Percentiles rank a stretch among this genome's conserved stretches.
These are phyloP conservation scores for Ajuga chamaepitys DNA, from an alignment of 257 asterid genomes.

Conservation along the genomic window DNA sequence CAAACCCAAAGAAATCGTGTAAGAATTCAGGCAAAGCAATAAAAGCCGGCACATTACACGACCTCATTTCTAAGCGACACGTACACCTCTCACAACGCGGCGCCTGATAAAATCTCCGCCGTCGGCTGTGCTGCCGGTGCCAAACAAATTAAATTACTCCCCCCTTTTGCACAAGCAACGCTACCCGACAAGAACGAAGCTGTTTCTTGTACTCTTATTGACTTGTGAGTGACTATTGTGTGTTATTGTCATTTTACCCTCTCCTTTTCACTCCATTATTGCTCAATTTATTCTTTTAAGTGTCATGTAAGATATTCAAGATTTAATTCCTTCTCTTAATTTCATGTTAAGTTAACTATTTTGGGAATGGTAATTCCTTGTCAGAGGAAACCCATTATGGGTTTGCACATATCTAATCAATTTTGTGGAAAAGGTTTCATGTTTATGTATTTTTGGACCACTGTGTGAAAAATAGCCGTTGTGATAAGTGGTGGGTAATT, in stretches of 20 bases:
- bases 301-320: not conserved
- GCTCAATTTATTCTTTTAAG: slow-evolving; percentile 7
- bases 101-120: slow-evolving; percentile 26
- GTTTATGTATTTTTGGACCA: not conserved
- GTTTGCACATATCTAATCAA: not conserved
- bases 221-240: not conserved
- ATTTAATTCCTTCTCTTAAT: not conserved
- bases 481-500: not conserved
- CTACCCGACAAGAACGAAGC: slow-evolving; percentile 1
- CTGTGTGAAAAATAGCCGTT: not conserved
- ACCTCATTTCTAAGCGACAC: slow-evolving; percentile 24
- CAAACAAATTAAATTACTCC: not conserved
- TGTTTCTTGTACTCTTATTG: slow-evolving; percentile 9
- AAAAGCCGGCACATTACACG: slow-evolving; percentile 5
- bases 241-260: not conserved
- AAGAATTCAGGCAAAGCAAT: not conserved
- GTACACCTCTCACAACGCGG: slow-evolving; percentile 15
- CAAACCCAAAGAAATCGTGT: not conserved
- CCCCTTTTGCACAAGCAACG: not conserved
- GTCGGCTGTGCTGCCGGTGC: slow-evolving; percentile 19
- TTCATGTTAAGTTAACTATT: not conserved
- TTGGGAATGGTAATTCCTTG: not conserved
- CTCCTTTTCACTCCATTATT: slow-evolving; percentile 16
- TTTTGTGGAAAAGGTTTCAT: not conserved
- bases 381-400: slow-evolving; percentile 3